A percentile compares a stretch with the other conserved stretches of the same genome.
Conservation (phyloP, 2,329 filamentous ascomycete genomes). For the Fusarium proliferatum region DNA sequence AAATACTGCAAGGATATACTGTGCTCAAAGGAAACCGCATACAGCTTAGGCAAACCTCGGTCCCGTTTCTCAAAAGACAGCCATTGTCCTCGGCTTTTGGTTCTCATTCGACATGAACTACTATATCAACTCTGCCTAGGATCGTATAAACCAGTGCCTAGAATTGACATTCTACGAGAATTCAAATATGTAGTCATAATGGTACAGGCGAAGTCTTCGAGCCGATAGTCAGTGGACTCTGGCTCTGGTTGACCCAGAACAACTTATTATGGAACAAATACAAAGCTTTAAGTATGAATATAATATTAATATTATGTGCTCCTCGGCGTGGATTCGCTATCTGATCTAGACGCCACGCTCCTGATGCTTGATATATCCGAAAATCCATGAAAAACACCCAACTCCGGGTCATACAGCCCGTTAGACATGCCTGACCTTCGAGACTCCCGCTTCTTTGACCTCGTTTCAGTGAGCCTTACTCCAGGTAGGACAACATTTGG, state of each 20-base stretch:
- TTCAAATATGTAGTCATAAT: accelerated
- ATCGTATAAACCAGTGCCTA: too few species aligned
- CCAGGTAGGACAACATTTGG: not conserved
- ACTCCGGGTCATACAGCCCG: not conserved
- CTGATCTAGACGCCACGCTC: not conserved
- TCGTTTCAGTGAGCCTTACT: not conserved
- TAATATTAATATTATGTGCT: not conserved
- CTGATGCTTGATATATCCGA: slow-evolving; percentile 19
- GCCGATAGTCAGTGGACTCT: accelerated
- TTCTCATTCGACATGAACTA: not conserved
- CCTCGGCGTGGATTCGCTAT: not conserved
- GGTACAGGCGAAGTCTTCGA: accelerated
- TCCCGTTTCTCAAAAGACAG: not conserved
- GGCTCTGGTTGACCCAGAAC: not conserved
- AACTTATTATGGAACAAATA: accelerated
- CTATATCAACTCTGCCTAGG: accelerated
- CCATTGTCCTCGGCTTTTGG: not conserved
- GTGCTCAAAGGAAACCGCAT: accelerated
- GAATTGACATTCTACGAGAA: not conserved
- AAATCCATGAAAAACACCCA: slow-evolving; percentile 12
- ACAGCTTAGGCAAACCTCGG: not conserved
- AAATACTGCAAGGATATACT: accelerated
- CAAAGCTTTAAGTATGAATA: accelerated
- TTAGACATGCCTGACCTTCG: slow-evolving; percentile 3
- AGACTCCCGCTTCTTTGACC: not conserved